Conservation (phyloP, 805 yeast genomes). For the Metschnikowia cubensis region DNA sequence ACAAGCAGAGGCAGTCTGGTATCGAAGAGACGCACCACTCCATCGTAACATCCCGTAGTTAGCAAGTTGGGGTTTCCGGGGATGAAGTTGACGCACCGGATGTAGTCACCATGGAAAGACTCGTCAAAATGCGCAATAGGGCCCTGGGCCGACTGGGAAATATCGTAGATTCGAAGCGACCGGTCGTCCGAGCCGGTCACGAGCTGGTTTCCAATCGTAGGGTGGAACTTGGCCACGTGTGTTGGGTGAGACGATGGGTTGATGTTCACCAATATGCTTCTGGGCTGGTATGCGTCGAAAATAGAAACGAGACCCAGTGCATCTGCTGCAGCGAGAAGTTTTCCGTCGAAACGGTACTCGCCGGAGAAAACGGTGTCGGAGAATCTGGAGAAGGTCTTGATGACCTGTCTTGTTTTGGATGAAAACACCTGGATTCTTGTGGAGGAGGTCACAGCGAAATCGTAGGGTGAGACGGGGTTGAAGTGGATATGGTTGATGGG, state of each 20-base stretch:
- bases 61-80: constrained; percentile 72
- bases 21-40: constrained; percentile 78
- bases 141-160: constrained; percentile 62
- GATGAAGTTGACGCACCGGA: constrained; percentile 75
- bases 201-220: constrained; percentile 65
- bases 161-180: constrained; percentile 81
- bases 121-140: constrained; percentile 63
- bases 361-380: constrained; percentile 91
- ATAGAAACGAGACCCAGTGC: constrained; percentile 91
- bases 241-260: constrained; percentile 85
- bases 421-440: constrained; percentile 90
- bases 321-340: constrained; percentile 88
- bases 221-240: constrained; percentile 91
- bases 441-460: constrained; percentile 89
- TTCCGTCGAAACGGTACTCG: constrained; percentile 88
- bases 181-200: constrained; percentile 92
- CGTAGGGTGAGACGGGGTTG: constrained; percentile 81
- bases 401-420: constrained; percentile 88
- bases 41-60: constrained; percentile 95
- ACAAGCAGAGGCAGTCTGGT: constrained; percentile 61
- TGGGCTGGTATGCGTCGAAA: constrained; percentile 77
- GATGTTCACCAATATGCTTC: constrained; percentile 73
- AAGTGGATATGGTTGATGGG: constrained; percentile 85
- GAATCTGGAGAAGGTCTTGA: constrained; percentile 80
- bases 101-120: constrained; percentile 79